Evolutionary conservation across 2,329 filamentous ascomycete genomes (phyloP).

Genomic region (Aspergillus luchuensis): DNA sequence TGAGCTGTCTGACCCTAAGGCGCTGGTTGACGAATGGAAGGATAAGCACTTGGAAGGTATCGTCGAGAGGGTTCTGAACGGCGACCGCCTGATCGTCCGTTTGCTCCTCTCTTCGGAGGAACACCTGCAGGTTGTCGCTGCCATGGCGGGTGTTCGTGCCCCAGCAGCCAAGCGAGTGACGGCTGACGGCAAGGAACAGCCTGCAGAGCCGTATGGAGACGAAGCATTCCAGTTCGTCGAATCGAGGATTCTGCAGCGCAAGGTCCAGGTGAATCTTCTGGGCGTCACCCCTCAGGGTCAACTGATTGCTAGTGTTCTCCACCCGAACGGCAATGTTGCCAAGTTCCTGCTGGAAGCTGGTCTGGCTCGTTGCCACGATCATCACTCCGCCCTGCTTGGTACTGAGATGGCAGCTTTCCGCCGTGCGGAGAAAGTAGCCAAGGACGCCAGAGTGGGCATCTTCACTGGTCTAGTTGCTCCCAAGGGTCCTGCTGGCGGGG

Average conservation of each 20-base stretch:
- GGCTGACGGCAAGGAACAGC: slow-evolving; percentile 75
- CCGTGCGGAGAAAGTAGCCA: slow-evolving; percentile 82
- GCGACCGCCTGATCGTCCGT: slow-evolving; percentile 84
- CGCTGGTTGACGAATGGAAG: slow-evolving; percentile 80
- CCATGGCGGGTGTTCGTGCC: slow-evolving; percentile 84
- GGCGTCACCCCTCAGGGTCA: slow-evolving; percentile 88
- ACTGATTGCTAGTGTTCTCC: slow-evolving; percentile 82
- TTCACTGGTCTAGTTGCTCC: slow-evolving; percentile 76
- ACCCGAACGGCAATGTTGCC: slow-evolving; percentile 90
- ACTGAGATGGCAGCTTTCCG: slow-evolving; percentile 83
- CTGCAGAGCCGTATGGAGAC: slow-evolving; percentile 85
- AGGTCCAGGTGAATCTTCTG: slow-evolving; percentile 78
- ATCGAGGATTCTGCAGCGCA: slow-evolving; percentile 78
- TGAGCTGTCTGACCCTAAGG: slow-evolving; percentile 74
- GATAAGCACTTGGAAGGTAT: slow-evolving; percentile 81
- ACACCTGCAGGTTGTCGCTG: slow-evolving; percentile 84
- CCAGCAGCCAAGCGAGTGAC: slow-evolving; percentile 87
- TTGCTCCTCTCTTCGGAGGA: slow-evolving; percentile 78
- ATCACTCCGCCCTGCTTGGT: slow-evolving; percentile 90
- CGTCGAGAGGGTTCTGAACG: slow-evolving; percentile 87
- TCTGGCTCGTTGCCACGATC: slow-evolving; percentile 88
- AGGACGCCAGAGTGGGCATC: slow-evolving; percentile 72
- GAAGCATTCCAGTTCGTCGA: slow-evolving; percentile 90
- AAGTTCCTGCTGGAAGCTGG: slow-evolving; percentile 87
- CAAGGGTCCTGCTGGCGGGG: slow-evolving; percentile 61